Conservation (phyloP, 495 filamentous ascomycete genomes). For the Aspergillus hancockii region DNA sequence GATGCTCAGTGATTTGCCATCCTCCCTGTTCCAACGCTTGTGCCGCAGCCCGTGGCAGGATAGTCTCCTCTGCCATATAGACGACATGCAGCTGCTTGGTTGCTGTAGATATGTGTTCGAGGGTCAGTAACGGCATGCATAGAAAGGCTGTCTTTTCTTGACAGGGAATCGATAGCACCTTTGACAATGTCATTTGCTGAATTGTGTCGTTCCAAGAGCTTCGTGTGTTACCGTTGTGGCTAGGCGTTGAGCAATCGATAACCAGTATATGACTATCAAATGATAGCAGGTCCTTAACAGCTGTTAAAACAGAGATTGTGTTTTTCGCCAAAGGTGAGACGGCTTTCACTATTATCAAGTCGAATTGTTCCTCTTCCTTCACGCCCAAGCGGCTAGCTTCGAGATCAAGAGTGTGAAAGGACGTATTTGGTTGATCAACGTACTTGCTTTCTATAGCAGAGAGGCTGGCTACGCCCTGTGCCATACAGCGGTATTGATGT, state of each 20-base stretch:
- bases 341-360: constrained; percentile 9
- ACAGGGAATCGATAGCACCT: not conserved
- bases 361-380: constrained; percentile 1
- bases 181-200: not conserved
- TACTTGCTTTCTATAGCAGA: not conserved
- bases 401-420: not conserved
- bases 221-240: not conserved
- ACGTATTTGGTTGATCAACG: not conserved
- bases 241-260: not conserved
- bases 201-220: not conserved
- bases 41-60: not conserved
- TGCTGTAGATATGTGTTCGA: not conserved
- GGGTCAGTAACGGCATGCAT: not conserved
- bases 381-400: not conserved
- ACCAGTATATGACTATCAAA: not conserved
- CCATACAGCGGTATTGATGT: constrained; percentile 5
- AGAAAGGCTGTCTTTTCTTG: not conserved
- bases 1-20: not conserved
- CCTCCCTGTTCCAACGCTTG: not conserved
- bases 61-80: not conserved
- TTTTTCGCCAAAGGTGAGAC: not conserved
- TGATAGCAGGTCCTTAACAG: not conserved
- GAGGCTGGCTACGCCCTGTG: not conserved
- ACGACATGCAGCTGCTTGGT: constrained; percentile 1
- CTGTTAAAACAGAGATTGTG: not conserved